Conservation (phyloP, 1,284 basidiomycete species). For the Cutaneotrichosporon cutaneum region DNA sequence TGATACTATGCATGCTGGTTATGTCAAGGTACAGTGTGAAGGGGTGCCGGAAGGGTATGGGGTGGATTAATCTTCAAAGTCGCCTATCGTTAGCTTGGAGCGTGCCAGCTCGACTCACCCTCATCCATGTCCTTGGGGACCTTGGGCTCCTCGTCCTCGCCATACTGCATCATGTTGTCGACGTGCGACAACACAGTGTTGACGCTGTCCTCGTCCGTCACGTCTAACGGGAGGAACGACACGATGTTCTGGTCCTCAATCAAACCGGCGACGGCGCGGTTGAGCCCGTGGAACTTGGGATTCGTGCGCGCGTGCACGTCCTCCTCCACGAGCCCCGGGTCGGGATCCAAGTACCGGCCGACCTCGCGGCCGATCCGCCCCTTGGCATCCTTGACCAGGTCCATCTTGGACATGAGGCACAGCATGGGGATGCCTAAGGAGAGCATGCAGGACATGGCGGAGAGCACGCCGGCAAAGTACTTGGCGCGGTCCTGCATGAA, state of each 20-base stretch:
- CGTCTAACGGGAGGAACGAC: slow-evolving; percentile 91
- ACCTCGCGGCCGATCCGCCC: slow-evolving; percentile 69
- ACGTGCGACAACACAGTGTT: slow-evolving; percentile 90
- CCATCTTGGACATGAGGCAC: slow-evolving; percentile 99
- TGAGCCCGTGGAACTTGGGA: slow-evolving; percentile 87
- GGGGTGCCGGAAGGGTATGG: neutral
- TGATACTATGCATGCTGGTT: slow-evolving; percentile 17
- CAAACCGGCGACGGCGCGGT: slow-evolving; percentile 79
- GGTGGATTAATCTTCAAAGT: slow-evolving; percentile 19
- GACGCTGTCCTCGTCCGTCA: slow-evolving; percentile 84
- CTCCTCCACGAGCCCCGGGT: slow-evolving; percentile 81
- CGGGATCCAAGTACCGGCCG: slow-evolving; percentile 91
- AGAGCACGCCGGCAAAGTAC: slow-evolving; percentile 97
- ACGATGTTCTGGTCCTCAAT: slow-evolving; percentile 99
- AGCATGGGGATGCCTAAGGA: slow-evolving; percentile 95
- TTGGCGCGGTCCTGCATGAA: slow-evolving; percentile 99
- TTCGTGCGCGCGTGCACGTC: slow-evolving; percentile 67
- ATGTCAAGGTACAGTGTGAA: neutral
- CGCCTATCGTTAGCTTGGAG: slow-evolving; percentile 15
- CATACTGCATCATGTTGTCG: slow-evolving; percentile 96
- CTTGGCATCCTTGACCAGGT: slow-evolving; percentile 79
- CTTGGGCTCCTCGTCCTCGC: slow-evolving; percentile 88
- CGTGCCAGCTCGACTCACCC: slow-evolving; percentile 58
- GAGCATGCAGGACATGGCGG: slow-evolving; percentile 99
- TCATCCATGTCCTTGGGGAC: slow-evolving; percentile 81